A percentile compares a stretch with the other conserved stretches of the same genome.
phyloP scores from a whole-genome alignment of 1,139 yeast genomes.

The Pneumocystis oryctolagi region DNA sequence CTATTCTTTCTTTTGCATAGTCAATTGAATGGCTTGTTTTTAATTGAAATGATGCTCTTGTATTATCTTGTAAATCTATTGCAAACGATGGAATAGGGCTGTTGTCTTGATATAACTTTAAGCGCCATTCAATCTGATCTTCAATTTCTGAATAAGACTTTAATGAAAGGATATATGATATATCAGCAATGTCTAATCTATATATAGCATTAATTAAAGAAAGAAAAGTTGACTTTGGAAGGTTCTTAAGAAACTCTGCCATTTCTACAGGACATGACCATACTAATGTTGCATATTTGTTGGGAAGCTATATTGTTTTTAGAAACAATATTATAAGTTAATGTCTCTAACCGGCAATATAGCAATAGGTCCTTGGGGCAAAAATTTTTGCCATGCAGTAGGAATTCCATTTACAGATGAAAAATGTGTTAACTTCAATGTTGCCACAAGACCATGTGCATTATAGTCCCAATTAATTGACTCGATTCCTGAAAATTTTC shows the following conservation, averaged over 20 bases:
- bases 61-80: conserved; percentile 39
- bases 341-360: neutral
- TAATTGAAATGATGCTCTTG: conserved; percentile 82
- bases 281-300: conserved; percentile 72
- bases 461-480: conserved; percentile 88
- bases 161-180: conserved; percentile 47
- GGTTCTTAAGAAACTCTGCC: conserved; percentile 44
- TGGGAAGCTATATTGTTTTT: conserved; percentile 62
- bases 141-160: conserved; percentile 35
- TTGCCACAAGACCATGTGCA: conserved; percentile 82
- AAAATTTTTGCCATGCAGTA: conserved; percentile 80
- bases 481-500: conserved; percentile 64
- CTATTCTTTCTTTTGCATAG: conserved; percentile 69
- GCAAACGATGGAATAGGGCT: conserved; percentile 49
- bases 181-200: conserved; percentile 59
- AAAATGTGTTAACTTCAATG: conserved; percentile 46
- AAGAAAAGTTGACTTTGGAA: conserved; percentile 49
- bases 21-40: conserved; percentile 82
- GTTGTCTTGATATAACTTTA: conserved; percentile 30
- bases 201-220: conserved; percentile 74
- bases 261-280: conserved; percentile 82
- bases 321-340: neutral
- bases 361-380: conserved; percentile 88
- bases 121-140: conserved; percentile 57
- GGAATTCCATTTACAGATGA: conserved; percentile 23